phyloP scores from a whole-genome alignment of 163 green algal genomes.

The Botryococcus braunii region DNA sequence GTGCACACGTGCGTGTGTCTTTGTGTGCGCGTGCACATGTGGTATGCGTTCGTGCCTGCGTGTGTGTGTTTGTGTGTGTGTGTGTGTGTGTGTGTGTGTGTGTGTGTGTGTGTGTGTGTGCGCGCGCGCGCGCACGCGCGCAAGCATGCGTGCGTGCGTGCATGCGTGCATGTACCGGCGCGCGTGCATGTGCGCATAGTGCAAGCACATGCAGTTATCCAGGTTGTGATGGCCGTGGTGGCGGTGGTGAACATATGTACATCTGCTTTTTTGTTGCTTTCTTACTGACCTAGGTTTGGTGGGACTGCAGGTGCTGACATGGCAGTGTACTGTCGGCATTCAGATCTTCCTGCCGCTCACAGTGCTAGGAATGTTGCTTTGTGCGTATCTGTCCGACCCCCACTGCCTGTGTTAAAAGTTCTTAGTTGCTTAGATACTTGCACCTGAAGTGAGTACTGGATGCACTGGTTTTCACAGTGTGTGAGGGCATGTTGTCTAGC shows the following conservation, averaged over 20 bases:
- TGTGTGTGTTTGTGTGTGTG: no score
- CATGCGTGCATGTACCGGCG: background rate
- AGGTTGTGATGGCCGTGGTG: background rate
- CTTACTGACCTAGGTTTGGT: background rate
- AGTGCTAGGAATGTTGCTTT: constrained; percentile 12
- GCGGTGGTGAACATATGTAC: background rate
- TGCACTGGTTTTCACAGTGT: no score
- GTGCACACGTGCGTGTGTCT: no score
- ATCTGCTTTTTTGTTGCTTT: background rate
- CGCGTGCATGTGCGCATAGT: background rate
- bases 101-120: no score
- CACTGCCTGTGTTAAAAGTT: no score
- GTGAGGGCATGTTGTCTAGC: no score
- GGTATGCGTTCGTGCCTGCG: no score
- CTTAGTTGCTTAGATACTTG: no score
- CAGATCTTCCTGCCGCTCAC: constrained; percentile 28
- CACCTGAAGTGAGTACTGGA: no score
- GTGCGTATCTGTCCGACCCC: constrained; percentile 8
- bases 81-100: no score
- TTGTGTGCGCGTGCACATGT: no score
- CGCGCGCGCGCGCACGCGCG: no score
- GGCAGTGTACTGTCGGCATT: constrained; percentile 17
- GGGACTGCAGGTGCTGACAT: constrained; percentile 22
- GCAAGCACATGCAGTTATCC: background rate
- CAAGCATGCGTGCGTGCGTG: background rate